These are phyloP conservation scores for Tanacetum coccineum DNA, from an alignment of 129 eudicot species.

Conservation along the genomic window DNA sequence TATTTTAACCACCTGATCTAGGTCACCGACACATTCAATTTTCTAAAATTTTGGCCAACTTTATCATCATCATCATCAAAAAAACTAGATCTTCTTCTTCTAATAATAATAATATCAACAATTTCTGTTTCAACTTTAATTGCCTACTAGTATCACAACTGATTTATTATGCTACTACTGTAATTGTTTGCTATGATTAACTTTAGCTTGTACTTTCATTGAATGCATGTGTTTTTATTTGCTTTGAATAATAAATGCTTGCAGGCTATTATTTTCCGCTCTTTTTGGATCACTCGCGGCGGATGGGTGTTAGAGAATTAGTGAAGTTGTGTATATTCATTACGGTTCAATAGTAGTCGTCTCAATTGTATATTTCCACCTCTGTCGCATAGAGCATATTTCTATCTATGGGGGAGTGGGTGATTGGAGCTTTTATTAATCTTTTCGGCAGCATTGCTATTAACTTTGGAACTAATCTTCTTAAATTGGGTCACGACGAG, in stretches of 20 bases:
- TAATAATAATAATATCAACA: neutral
- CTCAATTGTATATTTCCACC: constrained; percentile 11
- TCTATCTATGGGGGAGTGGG: constrained; percentile 93
- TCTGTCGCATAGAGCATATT: constrained; percentile 10
- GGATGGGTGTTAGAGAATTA: constrained; percentile 30
- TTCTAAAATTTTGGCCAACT: neutral
- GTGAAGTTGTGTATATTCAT: too few relatives aligned
- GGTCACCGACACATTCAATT: neutral
- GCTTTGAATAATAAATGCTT: constrained; percentile 3
- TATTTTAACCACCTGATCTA: constrained; percentile 23
- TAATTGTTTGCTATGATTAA: too few relatives aligned
- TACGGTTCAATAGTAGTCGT: neutral
- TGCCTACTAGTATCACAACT: too few relatives aligned
- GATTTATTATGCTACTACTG: too few relatives aligned
- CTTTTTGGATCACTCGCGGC: constrained; percentile 8
- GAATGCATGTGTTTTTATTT: constrained; percentile 1
- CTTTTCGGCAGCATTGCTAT: constrained; percentile 93
- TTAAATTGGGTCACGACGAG: constrained; percentile 96
- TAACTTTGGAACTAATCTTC: constrained; percentile 95
- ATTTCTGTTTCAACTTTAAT: too few relatives aligned
- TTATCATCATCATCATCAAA: too few relatives aligned
- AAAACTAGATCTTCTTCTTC: neutral
- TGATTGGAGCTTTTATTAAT: constrained; percentile 93
- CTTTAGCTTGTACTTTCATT: too few relatives aligned
- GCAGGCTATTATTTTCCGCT: constrained; percentile 16